Base-by-base conservation (phyloP, 495 filamentous ascomycete species). In the Usnea hakonensis region DNA sequence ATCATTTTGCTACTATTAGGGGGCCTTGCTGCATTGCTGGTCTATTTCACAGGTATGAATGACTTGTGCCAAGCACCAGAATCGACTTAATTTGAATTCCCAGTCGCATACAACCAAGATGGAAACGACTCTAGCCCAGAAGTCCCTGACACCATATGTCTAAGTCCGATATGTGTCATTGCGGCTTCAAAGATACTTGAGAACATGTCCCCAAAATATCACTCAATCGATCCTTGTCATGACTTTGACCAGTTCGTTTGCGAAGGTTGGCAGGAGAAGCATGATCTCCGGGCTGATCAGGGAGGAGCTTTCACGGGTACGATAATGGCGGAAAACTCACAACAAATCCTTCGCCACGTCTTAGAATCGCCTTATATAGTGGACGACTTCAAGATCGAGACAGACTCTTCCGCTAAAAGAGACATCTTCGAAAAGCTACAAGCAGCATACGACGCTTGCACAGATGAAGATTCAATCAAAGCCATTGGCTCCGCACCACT, bases 241-340 rank as follows among this genome's bases (percentile, higher is more conserved):
- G 68, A 88, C 56, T 90, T 90, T 61, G 86, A 90, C 58, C 76
- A 84, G 64, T 80, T 83, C 65, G 84, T 87, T 40, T 91, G 87
- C 67, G 85, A 82, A 57, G 87, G 87, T 21, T 89, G 85, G 81
- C 72, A 76, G 48, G 76, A 82, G 32, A 80, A 78, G 36, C 82
- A 88, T 73, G 86, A 88, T 67, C 81, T 90, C 63, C 81, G 85
- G 5, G 73, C 85, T 23, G 86, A 89, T 68, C 84, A 85, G 64
- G 80, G 83, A 19, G 78, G 79, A 46, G 78, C 81, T 28, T 85
- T 83, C 59, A 79, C 81, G 10, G 79, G 78, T 32, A 85, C 82
- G 3, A 75, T 81, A 26, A 86, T 87, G 79, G 71, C 68, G 26
- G 82, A 87, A 67, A 79, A 81, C 52, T 80, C 80, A 13, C 78